Conservation (phyloP, 345 rosid genomes). For the Arabidopsis thaliana region DNA sequence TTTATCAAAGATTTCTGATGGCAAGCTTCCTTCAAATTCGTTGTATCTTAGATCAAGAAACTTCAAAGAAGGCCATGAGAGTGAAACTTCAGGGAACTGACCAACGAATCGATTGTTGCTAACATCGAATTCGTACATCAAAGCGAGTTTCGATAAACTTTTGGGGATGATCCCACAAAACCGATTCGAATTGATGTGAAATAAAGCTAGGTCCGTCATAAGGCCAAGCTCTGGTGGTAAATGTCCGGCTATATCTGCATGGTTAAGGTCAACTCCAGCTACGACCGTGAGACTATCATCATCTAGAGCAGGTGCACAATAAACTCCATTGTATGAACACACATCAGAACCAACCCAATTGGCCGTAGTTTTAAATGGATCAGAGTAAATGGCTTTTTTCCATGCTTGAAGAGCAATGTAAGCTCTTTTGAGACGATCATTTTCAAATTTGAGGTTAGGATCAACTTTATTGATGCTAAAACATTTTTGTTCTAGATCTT, state of each 20-base stretch:
- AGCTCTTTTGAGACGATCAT: constrained; percentile 54
- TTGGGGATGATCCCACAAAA: constrained; percentile 73
- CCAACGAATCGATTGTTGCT: constrained; percentile 77
- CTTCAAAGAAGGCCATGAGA: constrained; percentile 53
- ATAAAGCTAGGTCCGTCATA: constrained; percentile 62
- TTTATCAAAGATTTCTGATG: constrained; percentile 55
- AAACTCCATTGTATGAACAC: constrained; percentile 66
- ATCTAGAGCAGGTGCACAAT: constrained; percentile 61
- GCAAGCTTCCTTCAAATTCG: constrained; percentile 66
- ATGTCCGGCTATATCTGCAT: constrained; percentile 67
- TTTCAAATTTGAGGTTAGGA: constrained; percentile 50
- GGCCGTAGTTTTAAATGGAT: constrained; percentile 55
- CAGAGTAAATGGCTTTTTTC: constrained; percentile 64
- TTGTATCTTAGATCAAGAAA: constrained; percentile 67
- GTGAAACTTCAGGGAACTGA: constrained; percentile 51
- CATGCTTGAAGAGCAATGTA: constrained; percentile 70
- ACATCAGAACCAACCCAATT: constrained; percentile 72
- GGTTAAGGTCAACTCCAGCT: constrained; percentile 73
- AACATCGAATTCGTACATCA: constrained; percentile 66
- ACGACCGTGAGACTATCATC: constrained; percentile 53
- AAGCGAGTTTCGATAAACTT: constrained; percentile 51
- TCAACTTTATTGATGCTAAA: constrained; percentile 30
- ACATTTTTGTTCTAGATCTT: constrained; percentile 40
- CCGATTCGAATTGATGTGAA: constrained; percentile 74
- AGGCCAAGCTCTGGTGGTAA: constrained; percentile 65